phyloP scores from a whole-genome alignment of 306 rosid genomes.

The Cucurbita argyrosperma region DNA sequence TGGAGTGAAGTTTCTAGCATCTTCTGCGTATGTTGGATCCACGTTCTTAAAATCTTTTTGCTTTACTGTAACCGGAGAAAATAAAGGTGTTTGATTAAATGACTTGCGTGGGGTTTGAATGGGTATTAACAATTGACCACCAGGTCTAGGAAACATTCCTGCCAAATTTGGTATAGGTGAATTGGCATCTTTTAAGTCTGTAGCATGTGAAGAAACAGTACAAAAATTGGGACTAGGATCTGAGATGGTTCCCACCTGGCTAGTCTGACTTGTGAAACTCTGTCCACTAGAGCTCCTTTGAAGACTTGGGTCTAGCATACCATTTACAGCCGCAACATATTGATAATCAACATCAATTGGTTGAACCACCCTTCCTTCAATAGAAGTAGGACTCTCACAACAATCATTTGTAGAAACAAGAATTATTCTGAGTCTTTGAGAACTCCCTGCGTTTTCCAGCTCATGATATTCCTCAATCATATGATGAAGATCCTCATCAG shows the following conservation, averaged over 20 bases:
- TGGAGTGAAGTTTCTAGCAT: conserved; percentile 28
- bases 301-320: conserved; percentile 50
- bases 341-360: conserved; percentile 43
- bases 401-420: conserved; percentile 60
- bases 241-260: conserved; percentile 40
- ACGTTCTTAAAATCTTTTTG: conserved; percentile 27
- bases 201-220: conserved; percentile 31
- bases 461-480: conserved; percentile 82
- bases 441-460: conserved; percentile 55
- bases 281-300: conserved; percentile 39
- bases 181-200: conserved; percentile 35
- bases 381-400: conserved; percentile 42
- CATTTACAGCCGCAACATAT: conserved; percentile 68
- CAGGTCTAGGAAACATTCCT: conserved; percentile 24
- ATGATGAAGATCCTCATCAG: conserved; percentile 86
- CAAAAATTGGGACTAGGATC: conserved; percentile 46
- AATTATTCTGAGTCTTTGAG: conserved; percentile 71
- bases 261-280: conserved; percentile 35
- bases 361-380: conserved; percentile 39
- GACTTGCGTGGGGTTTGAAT: conserved; percentile 32
- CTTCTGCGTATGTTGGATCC: conserved; percentile 25
- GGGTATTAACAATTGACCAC: conserved; percentile 32
- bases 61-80: conserved; percentile 24
- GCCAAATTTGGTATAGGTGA: conserved; percentile 26
- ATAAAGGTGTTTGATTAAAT: conserved; percentile 28